Evolutionary conservation across 768 basidiomycete species (phyloP).

Genomic region (Tricholoma matsutake): DNA sequence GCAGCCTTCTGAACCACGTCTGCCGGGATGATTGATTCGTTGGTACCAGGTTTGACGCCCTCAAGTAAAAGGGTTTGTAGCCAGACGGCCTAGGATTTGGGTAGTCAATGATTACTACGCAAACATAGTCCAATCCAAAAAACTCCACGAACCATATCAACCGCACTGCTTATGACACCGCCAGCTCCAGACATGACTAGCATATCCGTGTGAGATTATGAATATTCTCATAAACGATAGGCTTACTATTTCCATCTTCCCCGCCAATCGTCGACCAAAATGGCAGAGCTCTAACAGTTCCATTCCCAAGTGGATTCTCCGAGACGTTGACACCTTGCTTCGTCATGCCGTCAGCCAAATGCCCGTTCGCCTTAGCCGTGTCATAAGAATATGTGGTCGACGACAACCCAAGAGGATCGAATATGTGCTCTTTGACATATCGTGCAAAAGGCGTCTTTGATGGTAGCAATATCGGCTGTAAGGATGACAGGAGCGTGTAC

Average conservation of each 20-base stretch:
- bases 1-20: constrained; percentile 20
- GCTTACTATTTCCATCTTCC: constrained; percentile 25
- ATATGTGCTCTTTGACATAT: constrained; percentile 31
- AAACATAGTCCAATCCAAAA: not conserved
- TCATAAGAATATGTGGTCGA: constrained; percentile 29
- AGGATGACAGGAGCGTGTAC: constrained; percentile 26
- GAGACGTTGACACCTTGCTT: constrained; percentile 15
- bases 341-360: constrained; percentile 26
- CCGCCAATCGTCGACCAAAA: constrained; percentile 20
- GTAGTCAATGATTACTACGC: not conserved
- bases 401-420: constrained; percentile 25
- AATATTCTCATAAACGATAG: not conserved
- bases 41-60: constrained; percentile 25
- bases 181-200: constrained; percentile 28
- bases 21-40: constrained; percentile 21
- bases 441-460: constrained; percentile 22
- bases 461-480: constrained; percentile 23
- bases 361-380: constrained; percentile 21
- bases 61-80: constrained; percentile 22
- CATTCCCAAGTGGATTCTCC: constrained; percentile 18
- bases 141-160: constrained; percentile 20
- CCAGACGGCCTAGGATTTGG: constrained; percentile 18
- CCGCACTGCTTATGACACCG: constrained; percentile 24
- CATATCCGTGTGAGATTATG: not conserved
- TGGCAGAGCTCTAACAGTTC: constrained; percentile 9